Evolutionary conservation across 352 stramenopile species (phyloP), one percentile per base, ranked within the genome.

Genomic region (Phytophthora sp.): DNA sequence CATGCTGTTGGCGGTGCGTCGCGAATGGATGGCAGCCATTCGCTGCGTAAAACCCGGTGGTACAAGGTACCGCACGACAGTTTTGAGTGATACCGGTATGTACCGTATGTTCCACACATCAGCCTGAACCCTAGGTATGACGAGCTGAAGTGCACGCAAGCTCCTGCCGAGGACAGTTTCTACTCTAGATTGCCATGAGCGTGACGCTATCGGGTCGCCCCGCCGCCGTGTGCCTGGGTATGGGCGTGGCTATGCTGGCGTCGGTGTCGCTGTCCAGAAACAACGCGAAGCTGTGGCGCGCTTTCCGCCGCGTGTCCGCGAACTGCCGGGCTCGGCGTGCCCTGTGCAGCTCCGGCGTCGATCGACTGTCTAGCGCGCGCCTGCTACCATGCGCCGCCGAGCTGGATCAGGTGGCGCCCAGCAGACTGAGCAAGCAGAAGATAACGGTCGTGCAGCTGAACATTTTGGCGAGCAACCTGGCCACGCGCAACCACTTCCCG

Each of bases 361-460:
- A 59, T 16, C 55, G 26, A 23, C 18, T 62, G 1, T 57, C 55
- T 21, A 60, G 36, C 18, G 46, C 57, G 33, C 75, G 66, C 16
- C 66, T 90, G 24, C 62, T 93, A 27, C 68, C 75, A 3, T 93
- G 84, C 38, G 58, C 55, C 21, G 67, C 79, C 41, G 81, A 93
- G 59, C 66, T 87, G 35, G 52, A 74, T n/a, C 66, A 73, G 20
- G 65, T 68, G 16, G 57, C 64, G 2, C 30, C 56, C 9, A 45
- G 50, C 4, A 71, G 64, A 29, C 66, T 84, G 7, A 86, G 81
- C 49, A 79, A 71, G 26, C 74, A 91, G 59, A 90, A 79, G 23
- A 93, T 93, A 67, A 91, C 81, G 11, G 71, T 93, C 45, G 85
- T 91, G 30, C 85, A 95, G 81, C 60, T 94, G 27, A 96, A 96